Evolutionary conservation across 2,329 filamentous ascomycete species (phyloP), one percentile per base, ranked within the genome.

Genomic region (Aphanoascus verrucosus): DNA sequence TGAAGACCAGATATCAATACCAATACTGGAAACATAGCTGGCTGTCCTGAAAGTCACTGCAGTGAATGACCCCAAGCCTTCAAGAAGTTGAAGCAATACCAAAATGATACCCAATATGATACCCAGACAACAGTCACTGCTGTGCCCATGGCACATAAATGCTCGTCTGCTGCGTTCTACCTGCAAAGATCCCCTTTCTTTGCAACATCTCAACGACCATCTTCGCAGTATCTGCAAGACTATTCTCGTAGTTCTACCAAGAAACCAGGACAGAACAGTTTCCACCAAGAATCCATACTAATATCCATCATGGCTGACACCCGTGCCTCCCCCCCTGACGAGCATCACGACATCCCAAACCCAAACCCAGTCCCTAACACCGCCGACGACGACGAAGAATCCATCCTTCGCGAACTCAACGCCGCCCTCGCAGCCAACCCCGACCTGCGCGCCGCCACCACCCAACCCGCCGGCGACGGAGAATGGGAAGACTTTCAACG

Each of bases 401-500:
- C 55, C 14, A 48, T 55, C 6, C 51, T 57, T 11, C 49, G 50
- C 38, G 58, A 58, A 44, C 41, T 57, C 9, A 53, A 58, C 14
- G 54, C 52, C 3, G 58, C 58, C n/a, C 41, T 58, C 11, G 58
- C 47, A 32, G 54, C 58, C 6, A 55, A 59, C 20, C 58, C 58
- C 28, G 53, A 49, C 42, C 42, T 59, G 12, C 31, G 50, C 28
- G 49, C 58, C 8, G 5, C 49, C 8, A 40, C 53, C 6, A 55
- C 53, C 14, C 34, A 34, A 17, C 45, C 45, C 1, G 14, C 46
- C 7, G n/a, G n/a, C n/a, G 15, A 38, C 11, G 55, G 41, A 45
- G 56, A 59, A 54, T 59, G 55, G 56, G 56, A 59, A 54, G 58
- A 59, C 45, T 58, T 55, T 40, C 55, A 58, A 5, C 51, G 48